Base-by-base conservation (phyloP, 129 eudicot species). In the Pittosporum tobira region DNA sequence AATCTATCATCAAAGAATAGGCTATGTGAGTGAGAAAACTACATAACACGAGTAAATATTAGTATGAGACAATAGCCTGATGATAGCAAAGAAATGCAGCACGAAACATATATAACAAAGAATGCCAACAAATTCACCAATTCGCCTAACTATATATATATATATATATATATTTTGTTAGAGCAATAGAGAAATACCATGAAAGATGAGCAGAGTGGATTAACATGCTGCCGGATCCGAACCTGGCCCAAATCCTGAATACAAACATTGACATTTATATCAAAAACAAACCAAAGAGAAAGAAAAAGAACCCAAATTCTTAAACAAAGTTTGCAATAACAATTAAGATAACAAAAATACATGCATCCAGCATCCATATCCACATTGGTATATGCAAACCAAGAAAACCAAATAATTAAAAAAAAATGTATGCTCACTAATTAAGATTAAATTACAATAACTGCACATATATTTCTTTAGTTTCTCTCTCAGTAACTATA, bases 221-320 rank as follows among this genome's bases (percentile, higher is more conserved):
- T 82, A 48, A 82, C 88, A 77, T 82, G 84, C 48, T 77, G 84
- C 62, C 88, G 62, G 52, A 75, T 70, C 28, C 88, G 77, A 61
- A 70, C 51, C 67, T 70, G 79, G 71, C 84, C 84, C 18, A 73
- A 61, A 38, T 77, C 81, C 88, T 78, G 73, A 60, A 54, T 43
- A 49, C 61, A 59, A 8, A 54, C 40, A 18, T 21, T 9, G 34
- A 16, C 1, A 1, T 43, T 19, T 28, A 51, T 38, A 61, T 65
- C 29, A 51, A 43, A 24, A 27, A 42, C 24, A 52, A 49, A 24
- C 25, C 47, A 48, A 1, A 16, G 22, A 51, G 8, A n/a, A 5
- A 1, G 30, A 16, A 9, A 18, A 27, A 18, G 34, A 62, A 25
- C 14, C 1, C 12, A 30, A 8, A 6, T 22, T 31, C 23, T 29